phyloP scores from a whole-genome alignment of 495 filamentous ascomycete species.

The Thermothielavioides terrestris region DNA sequence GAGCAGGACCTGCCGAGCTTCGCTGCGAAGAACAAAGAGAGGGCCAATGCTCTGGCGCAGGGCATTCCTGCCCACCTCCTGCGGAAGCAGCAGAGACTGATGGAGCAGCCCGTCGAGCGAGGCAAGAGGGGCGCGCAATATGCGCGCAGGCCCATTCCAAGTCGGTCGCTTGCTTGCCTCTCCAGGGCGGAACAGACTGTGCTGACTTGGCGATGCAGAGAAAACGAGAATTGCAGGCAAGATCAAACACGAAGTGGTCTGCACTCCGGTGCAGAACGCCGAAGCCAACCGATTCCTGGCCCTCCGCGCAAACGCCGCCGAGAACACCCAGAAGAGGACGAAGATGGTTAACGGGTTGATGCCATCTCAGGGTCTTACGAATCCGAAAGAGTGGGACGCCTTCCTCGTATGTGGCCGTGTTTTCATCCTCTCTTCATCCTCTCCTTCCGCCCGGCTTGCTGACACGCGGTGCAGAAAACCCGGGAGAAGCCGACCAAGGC shows the following conservation, averaged over 20 bases:
- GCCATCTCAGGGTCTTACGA: slow-evolving; percentile 33
- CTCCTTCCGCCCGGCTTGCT: slow-evolving; percentile 14
- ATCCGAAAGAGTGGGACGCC: slow-evolving; percentile 38
- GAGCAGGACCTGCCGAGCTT: slow-evolving; percentile 85
- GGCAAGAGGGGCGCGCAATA: slow-evolving; percentile 60
- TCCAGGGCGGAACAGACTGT: neutral
- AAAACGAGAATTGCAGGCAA: slow-evolving; percentile 69
- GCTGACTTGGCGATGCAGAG: slow-evolving; percentile 41
- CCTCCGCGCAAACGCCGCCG: slow-evolving; percentile 50
- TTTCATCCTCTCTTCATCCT: neutral
- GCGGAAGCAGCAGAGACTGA: slow-evolving; percentile 31
- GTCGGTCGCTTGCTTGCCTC: slow-evolving; percentile 39
- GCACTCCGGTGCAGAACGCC: slow-evolving; percentile 63
- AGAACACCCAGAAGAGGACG: slow-evolving; percentile 52
- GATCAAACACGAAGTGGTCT: slow-evolving; percentile 68
- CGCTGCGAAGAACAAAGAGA: slow-evolving; percentile 48
- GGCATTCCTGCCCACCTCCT: slow-evolving; percentile 45
- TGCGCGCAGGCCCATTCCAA: slow-evolving; percentile 71
- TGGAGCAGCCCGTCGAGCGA: slow-evolving; percentile 37
- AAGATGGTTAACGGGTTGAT: slow-evolving; percentile 33
- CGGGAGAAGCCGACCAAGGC: slow-evolving; percentile 39
- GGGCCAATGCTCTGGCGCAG: slow-evolving; percentile 38
- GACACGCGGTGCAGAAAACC: slow-evolving; percentile 34
- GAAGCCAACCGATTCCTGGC: slow-evolving; percentile 58
- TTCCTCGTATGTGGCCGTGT: slow-evolving; percentile 48